Conservation (phyloP, 2,329 filamentous ascomycete genomes). For the Ophiostoma angusticollis region DNA sequence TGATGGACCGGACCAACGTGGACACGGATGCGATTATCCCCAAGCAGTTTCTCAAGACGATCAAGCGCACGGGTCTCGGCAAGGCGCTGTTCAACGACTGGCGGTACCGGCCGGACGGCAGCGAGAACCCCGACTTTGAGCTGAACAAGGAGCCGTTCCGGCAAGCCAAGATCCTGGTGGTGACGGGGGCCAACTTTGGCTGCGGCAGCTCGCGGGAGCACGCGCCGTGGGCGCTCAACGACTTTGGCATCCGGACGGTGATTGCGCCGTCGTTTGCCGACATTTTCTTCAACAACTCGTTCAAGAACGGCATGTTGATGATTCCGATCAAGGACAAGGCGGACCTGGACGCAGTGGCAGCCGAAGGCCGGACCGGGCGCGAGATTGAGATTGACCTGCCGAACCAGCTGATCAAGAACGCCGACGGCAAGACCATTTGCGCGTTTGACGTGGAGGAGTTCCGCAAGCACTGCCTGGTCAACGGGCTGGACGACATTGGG, state of each 20-base stretch:
- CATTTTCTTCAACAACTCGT: slow-evolving; percentile 99
- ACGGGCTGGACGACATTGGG: slow-evolving; percentile 91
- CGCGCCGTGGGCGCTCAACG: slow-evolving; percentile 90
- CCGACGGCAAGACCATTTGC: slow-evolving; percentile 59
- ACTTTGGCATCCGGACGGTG: slow-evolving; percentile 90
- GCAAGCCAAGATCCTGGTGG: slow-evolving; percentile 74
- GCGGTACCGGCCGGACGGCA: slow-evolving; percentile 61
- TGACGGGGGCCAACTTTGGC: slow-evolving; percentile 87
- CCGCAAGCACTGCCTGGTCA: slow-evolving; percentile 83
- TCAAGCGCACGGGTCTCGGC: slow-evolving; percentile 91
- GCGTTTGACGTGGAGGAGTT: slow-evolving; percentile 85
- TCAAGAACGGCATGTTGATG: slow-evolving; percentile 98
- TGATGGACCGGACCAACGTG: slow-evolving; percentile 77
- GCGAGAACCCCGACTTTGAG: slow-evolving; percentile 68
- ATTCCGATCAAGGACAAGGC: slow-evolving; percentile 58
- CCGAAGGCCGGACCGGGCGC: slow-evolving; percentile 62
- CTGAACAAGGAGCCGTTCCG: slow-evolving; percentile 86
- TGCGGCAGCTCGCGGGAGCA: slow-evolving; percentile 90
- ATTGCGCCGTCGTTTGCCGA: slow-evolving; percentile 79
- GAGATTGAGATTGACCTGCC: slow-evolving; percentile 85
- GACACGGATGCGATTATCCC: slow-evolving; percentile 99
- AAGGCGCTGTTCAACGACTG: slow-evolving; percentile 75
- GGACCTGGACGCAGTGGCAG: slow-evolving; percentile 56
- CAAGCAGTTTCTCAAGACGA: slow-evolving; percentile 98
- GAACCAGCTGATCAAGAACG: slow-evolving; percentile 70